These are phyloP conservation scores for Candida sanyaensis DNA, from an alignment of 1,139 yeast genomes.

Conservation along the genomic window DNA sequence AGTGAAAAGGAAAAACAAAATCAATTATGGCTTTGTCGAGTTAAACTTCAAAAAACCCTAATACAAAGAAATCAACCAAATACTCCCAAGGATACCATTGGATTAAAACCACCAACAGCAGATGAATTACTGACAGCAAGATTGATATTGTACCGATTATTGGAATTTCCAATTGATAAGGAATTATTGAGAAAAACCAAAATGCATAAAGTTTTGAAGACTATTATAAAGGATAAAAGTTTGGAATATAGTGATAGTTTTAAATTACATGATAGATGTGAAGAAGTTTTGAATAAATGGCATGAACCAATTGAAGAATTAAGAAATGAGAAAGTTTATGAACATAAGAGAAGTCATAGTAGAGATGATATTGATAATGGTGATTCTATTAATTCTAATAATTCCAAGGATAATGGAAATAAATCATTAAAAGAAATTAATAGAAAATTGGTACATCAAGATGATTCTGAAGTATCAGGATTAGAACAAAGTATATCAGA, in stretches of 20 bases:
- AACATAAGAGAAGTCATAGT: slow-evolving; percentile 5
- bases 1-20: slow-evolving; percentile 44
- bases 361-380: slow-evolving; percentile 5
- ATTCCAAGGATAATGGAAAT: neutral
- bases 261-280: slow-evolving; percentile 49
- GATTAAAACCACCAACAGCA: slow-evolving; percentile 44
- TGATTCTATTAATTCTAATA: neutral
- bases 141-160: slow-evolving; percentile 52
- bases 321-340: slow-evolving; percentile 33
- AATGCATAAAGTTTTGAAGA: slow-evolving; percentile 54
- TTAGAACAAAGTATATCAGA: slow-evolving; percentile 17
- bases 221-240: slow-evolving; percentile 43
- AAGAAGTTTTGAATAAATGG: slow-evolving; percentile 49
- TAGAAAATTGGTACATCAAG: slow-evolving; percentile 13
- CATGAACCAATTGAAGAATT: slow-evolving; percentile 35
- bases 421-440: neutral
- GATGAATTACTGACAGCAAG: slow-evolving; percentile 58
- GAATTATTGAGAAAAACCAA: slow-evolving; percentile 55
- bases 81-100: slow-evolving; percentile 35
- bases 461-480: slow-evolving; percentile 37
- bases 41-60: slow-evolving; percentile 46
- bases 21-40: slow-evolving; percentile 50
- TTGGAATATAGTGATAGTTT: slow-evolving; percentile 49
- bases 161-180: slow-evolving; percentile 53
- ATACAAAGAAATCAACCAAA: slow-evolving; percentile 47